Base-by-base conservation (phyloP, 2,329 filamentous ascomycete species). In the Knoxdaviesia proteae region DNA sequence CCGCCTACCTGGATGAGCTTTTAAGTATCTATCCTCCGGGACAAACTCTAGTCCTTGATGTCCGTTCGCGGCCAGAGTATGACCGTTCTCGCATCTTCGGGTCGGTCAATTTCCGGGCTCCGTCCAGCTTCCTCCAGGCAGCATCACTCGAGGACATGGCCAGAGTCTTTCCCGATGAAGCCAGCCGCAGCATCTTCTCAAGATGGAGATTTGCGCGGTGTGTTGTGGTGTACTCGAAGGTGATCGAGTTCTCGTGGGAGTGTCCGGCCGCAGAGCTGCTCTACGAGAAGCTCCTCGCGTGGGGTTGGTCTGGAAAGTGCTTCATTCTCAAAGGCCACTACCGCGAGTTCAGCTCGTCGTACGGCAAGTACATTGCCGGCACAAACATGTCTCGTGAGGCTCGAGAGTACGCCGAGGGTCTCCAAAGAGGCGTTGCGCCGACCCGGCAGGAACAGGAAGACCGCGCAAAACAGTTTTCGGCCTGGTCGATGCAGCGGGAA, bases 281-380 rank as follows among this genome's bases (percentile, higher is more conserved):
- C 3, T 52, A 61, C 20, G 52, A 59, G 36, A 68, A 67, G 46
- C 58, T 74, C 42, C 61, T 55, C 41, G 51, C 52, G 10, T 59
- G 61, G 48, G 64, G 62, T 29, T 74, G 69, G 69, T 47, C 48
- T 1, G 69, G 69, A 2, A 61, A 63, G 36, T 65, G 60, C 45
- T 72, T 72, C 49, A 57, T 73, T 6, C 58, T 74, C 34, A 71
- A 71, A 49, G 69, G 69, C 0, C 66, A 69, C 42, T 74, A 68
- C 50, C 60, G 61, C 39, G 69, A 73, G 47, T 73, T 73, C 46
- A 68, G 66, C 10, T 57, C 59, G 31, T 67, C 65, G 0, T 73
- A 69, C 47, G 62, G 63, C 46, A 64, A 63, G 45, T 65, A 69
- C 46, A 67, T 71, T 45, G 58, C 57, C 20, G 63, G 61, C 5